These are phyloP conservation scores for Fusarium chaquense DNA, from an alignment of 2,329 filamentous ascomycete species.

Conservation along the genomic window DNA sequence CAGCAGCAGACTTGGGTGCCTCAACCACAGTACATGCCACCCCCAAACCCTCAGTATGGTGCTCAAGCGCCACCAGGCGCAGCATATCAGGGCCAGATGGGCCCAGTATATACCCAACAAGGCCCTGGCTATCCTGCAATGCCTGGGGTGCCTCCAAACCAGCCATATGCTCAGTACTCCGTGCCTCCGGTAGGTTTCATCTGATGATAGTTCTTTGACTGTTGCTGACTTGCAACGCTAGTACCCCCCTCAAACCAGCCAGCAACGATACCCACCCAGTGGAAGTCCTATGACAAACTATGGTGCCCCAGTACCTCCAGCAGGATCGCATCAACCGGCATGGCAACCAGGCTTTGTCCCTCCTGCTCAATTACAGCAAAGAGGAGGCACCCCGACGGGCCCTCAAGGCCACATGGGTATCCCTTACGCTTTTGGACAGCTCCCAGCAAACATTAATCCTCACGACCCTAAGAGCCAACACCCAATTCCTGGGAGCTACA, in stretches of 20 bases:
- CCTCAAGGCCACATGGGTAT: slow-evolving; percentile 51
- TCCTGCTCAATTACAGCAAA: slow-evolving; percentile 49
- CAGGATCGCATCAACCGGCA: slow-evolving; percentile 48
- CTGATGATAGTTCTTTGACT: neutral
- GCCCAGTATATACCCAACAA: slow-evolving; percentile 59
- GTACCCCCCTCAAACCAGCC: slow-evolving; percentile 50
- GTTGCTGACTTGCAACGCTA: slow-evolving; percentile 37
- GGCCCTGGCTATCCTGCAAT: slow-evolving; percentile 59
- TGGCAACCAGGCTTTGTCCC: slow-evolving; percentile 56
- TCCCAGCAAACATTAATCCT: slow-evolving; percentile 76
- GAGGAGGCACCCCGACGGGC: slow-evolving; percentile 49
- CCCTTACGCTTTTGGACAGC: slow-evolving; percentile 83
- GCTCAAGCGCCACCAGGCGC: slow-evolving; percentile 59
- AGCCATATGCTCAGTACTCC: slow-evolving; percentile 61
- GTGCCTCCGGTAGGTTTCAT: slow-evolving; percentile 59
- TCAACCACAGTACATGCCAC: slow-evolving; percentile 65
- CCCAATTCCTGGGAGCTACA: slow-evolving; percentile 85
- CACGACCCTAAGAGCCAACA: slow-evolving; percentile 82
- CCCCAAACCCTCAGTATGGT: slow-evolving; percentile 56
- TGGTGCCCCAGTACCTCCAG: slow-evolving; percentile 50
- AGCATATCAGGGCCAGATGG: slow-evolving; percentile 60
- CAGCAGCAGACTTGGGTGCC: slow-evolving; percentile 71
- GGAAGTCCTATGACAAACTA: slow-evolving; percentile 55
- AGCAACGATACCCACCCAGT: slow-evolving; percentile 50
- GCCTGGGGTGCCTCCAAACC: slow-evolving; percentile 57